Base-by-base conservation (phyloP, 140 eudicot genomes). In the Oenanthe javanica region DNA sequence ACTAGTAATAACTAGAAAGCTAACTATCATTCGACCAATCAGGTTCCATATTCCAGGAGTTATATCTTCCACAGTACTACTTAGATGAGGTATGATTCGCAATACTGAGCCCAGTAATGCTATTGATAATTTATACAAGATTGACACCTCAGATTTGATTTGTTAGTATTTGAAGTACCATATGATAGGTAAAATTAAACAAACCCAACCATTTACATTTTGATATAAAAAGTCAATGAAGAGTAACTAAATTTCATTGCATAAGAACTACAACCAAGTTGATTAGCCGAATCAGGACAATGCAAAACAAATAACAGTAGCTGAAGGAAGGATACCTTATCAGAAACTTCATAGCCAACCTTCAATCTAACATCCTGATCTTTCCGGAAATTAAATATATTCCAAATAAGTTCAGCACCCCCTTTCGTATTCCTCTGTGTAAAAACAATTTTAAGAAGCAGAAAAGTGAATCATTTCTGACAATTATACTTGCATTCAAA, bases 351-450 rank as follows among this genome's bases (percentile, higher is more conserved):
- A 55, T 89, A 95, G 67, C 99, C 99, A 82, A 93, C 79, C 86
- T 95, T 95, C 71, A 95, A 61, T 84, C 96, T 86, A 73, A 95
- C 55, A 76, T 95, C 99, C 83, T 95, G 99, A 23, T 89, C 93
- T 79, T 88, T 88, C 61, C 89, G 97, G 78, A 95, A 90, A 88
- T 93, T 81, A 42, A 79, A 64, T 83, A 95, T 89, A 84, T 86
- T 80, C 97, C 93, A 91, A 71, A 84, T 83, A 85, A 95, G 84
- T 81, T 95, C 99, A 82, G 98, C 93, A 48, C 91, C 91, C 50
- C 92, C 99, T 78, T 78, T 79, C 69, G 92, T 86, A 54, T 83
- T 86, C 42, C 83, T 85, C 99, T 95, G 87, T 67, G 21, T 80
- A 79, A 76, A 63, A 79, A 64, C 36, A 74, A 3, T 5, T n/a